phyloP scores from a whole-genome alignment of 2,329 filamentous ascomycete genomes.

The Taxawa tesnikishii region DNA sequence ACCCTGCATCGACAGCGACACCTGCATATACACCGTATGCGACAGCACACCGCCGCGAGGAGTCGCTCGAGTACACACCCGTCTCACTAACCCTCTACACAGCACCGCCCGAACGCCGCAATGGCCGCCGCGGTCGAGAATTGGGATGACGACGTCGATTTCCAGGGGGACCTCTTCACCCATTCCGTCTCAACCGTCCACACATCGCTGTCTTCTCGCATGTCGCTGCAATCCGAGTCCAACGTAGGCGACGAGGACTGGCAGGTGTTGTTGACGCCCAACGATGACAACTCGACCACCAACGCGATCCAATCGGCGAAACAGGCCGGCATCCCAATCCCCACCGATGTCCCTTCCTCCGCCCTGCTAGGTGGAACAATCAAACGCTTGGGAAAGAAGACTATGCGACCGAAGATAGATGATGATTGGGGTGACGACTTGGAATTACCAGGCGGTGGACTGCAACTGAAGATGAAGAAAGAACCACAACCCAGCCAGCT shows the following conservation, averaged over 20 bases:
- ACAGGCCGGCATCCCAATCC: slow-evolving; percentile 82
- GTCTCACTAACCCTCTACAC: slow-evolving; percentile 1
- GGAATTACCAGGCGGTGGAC: slow-evolving; percentile 27
- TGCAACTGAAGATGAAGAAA: slow-evolving; percentile 30
- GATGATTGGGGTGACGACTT: slow-evolving; percentile 41
- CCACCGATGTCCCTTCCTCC: slow-evolving; percentile 73
- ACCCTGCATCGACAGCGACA: no score
- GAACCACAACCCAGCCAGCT: slow-evolving; percentile 43
- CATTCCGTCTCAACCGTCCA: slow-evolving; percentile 60
- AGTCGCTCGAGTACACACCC: not conserved
- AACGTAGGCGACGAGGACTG: slow-evolving; percentile 70
- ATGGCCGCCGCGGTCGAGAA: slow-evolving; percentile 58
- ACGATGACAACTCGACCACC: slow-evolving; percentile 71
- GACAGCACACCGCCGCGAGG: no score
- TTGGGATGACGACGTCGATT: slow-evolving; percentile 44
- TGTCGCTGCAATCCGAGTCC: slow-evolving; percentile 72
- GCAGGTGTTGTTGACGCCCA: slow-evolving; percentile 71
- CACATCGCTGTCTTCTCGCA: slow-evolving; percentile 63
- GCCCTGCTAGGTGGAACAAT: slow-evolving; percentile 88
- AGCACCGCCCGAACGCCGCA: slow-evolving; percentile 12
- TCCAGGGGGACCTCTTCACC: slow-evolving; percentile 56
- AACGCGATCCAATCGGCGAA: slow-evolving; percentile 82
- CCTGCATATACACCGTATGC: no score
- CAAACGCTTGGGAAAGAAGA: slow-evolving; percentile 61
- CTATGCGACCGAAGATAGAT: slow-evolving; percentile 28